A percentile compares a stretch with the other conserved stretches of the same genome.
Evolutionary conservation across 805 yeast species (phyloP).

Genomic region (Monosporozyma unispora): DNA sequence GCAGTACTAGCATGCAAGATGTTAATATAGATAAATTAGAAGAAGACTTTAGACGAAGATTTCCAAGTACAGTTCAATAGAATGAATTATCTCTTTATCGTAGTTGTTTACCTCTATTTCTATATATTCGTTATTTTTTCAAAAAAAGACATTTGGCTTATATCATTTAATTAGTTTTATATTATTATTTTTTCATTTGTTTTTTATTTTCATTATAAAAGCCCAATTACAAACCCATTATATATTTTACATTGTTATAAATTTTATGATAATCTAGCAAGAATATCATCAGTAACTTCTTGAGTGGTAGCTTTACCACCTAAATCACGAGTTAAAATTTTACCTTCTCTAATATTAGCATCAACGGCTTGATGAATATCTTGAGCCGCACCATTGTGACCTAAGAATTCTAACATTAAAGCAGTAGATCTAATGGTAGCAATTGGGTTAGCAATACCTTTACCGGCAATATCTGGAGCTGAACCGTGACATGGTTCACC

Average conservation of each 20-base stretch:
- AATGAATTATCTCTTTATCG: no score
- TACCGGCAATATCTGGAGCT: constrained; percentile 97
- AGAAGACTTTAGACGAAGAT: constrained; percentile 45
- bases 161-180: no score
- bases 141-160: no score
- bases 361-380: constrained; percentile 91
- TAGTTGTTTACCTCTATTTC: no score
- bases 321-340: constrained; percentile 79
- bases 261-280: constrained; percentile 27
- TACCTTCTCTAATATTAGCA: constrained; percentile 75
- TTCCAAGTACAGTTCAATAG: constrained; percentile 45
- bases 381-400: constrained; percentile 81
- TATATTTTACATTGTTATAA: neutral
- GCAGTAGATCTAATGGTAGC: constrained; percentile 98
- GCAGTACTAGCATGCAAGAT: constrained; percentile 4
- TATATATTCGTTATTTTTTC: neutral
- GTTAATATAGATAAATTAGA: constrained; percentile 44
- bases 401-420: constrained; percentile 93
- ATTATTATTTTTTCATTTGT: no score
- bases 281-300: constrained; percentile 77
- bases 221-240: neutral
- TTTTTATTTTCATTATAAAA: neutral
- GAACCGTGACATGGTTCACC: constrained; percentile 99
- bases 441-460: constrained; percentile 88
- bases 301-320: constrained; percentile 87